A percentile compares a stretch with the other conserved stretches of the same genome.
Evolutionary conservation across 495 filamentous ascomycete species (phyloP).

Genomic region (Hypoxylon lienhwacheense): DNA sequence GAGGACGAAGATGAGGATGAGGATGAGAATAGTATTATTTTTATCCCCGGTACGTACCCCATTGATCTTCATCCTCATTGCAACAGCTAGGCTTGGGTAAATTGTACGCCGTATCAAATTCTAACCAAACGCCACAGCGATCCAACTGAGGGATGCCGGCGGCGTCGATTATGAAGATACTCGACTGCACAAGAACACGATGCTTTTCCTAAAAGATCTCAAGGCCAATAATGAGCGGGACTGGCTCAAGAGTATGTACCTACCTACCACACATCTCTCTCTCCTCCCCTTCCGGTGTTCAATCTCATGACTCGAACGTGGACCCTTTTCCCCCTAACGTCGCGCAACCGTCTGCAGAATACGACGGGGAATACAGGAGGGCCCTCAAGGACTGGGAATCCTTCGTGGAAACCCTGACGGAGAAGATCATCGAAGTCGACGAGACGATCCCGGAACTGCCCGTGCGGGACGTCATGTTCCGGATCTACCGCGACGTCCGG

Average conservation of each 20-base stretch:
- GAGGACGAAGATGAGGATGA: slow-evolving; percentile 44
- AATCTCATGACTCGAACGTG: too few species aligned
- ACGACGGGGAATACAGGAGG: slow-evolving; percentile 75
- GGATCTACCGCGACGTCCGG: slow-evolving; percentile 80
- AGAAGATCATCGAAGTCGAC: slow-evolving; percentile 70
- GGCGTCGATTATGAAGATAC: slow-evolving; percentile 67
- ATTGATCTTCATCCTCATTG: neutral
- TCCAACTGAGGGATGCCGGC: slow-evolving; percentile 63
- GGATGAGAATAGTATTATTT: slow-evolving; percentile 44
- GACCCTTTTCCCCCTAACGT: too few species aligned
- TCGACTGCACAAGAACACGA: slow-evolving; percentile 77
- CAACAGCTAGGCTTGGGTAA: too few species aligned
- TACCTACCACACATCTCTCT: too few species aligned
- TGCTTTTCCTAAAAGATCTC: slow-evolving; percentile 75
- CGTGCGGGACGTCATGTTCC: slow-evolving; percentile 79
- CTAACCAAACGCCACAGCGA: slow-evolving; percentile 10
- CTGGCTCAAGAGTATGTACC: slow-evolving; percentile 73
- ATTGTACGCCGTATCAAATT: neutral
- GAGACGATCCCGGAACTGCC: slow-evolving; percentile 82
- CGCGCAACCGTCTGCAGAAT: slow-evolving; percentile 48
- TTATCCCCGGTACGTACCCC: slow-evolving; percentile 54
- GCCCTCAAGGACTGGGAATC: slow-evolving; percentile 76
- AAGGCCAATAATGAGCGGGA: slow-evolving; percentile 74
- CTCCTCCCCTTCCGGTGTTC: too few species aligned
- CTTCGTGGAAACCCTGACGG: slow-evolving; percentile 69